Evolutionary conservation across 257 asterid genomes (phyloP).

Genomic region (Solanum tarapatanum): DNA sequence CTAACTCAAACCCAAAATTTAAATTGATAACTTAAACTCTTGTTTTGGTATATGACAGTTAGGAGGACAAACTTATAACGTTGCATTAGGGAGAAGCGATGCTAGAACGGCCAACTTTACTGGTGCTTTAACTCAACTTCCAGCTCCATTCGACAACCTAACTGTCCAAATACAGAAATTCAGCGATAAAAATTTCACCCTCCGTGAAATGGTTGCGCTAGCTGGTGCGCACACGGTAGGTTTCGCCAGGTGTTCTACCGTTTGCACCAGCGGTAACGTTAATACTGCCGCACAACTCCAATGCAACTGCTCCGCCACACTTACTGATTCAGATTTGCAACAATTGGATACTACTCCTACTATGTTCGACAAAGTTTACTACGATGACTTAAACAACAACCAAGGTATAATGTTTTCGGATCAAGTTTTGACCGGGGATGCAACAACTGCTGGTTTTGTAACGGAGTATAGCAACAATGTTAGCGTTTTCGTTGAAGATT

Average conservation of each 20-base stretch:
- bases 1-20: background rate
- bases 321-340: background rate
- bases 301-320: background rate
- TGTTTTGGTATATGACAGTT: background rate
- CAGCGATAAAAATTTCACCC: background rate
- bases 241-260: background rate
- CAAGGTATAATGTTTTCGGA: slow-evolving; percentile 4
- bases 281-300: background rate
- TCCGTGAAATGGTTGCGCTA: slow-evolving; percentile 1
- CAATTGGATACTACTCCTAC: background rate
- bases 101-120: slow-evolving; percentile 1
- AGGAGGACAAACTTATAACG: background rate
- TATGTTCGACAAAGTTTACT: background rate
- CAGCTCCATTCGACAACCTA: background rate
- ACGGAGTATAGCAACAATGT: background rate
- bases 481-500: background rate
- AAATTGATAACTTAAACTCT: background rate
- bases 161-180: background rate
- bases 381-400: background rate
- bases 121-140: background rate
- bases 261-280: background rate
- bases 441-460: background rate
- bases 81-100: background rate
- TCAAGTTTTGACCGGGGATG: background rate
- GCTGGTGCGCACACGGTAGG: slow-evolving; percentile 2